These are phyloP conservation scores for Lactarius psammicola DNA, from an alignment of 768 basidiomycete genomes.

Conservation along the genomic window DNA sequence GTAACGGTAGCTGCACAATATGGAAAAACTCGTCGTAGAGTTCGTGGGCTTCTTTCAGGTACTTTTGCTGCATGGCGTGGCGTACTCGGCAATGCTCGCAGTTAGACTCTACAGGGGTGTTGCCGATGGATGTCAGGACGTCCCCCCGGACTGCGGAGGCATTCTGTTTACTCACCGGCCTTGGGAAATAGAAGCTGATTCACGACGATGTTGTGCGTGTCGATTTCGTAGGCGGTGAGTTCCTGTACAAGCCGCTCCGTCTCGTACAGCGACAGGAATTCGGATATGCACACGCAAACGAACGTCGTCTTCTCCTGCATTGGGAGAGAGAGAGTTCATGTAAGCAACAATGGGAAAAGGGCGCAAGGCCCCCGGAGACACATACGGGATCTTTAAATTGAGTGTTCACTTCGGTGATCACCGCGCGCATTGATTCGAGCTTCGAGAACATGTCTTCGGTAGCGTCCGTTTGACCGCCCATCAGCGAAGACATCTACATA, in stretches of 20 bases:
- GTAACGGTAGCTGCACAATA: slow-evolving; percentile 86
- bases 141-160: not conserved
- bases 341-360: not conserved
- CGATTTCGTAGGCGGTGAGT: slow-evolving; percentile 89
- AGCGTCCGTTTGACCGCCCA: slow-evolving; percentile 86
- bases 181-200: slow-evolving; percentile 97
- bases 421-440: slow-evolving; percentile 92
- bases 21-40: slow-evolving; percentile 99
- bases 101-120: slow-evolving; percentile 62
- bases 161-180: slow-evolving; percentile 53
- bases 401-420: slow-evolving; percentile 97
- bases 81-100: slow-evolving; percentile 96
- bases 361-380: slow-evolving; percentile 22
- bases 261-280: slow-evolving; percentile 97
- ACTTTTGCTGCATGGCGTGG: slow-evolving; percentile 98
- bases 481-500: slow-evolving; percentile 86
- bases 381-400: slow-evolving; percentile 98
- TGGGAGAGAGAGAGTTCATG: not conserved
- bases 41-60: slow-evolving; percentile 93
- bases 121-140: slow-evolving; percentile 1
- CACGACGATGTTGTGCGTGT: slow-evolving; percentile 98
- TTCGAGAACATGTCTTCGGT: slow-evolving; percentile 99
- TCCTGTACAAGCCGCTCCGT: slow-evolving; percentile 98
- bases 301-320: slow-evolving; percentile 95
- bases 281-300: slow-evolving; percentile 97